phyloP scores from a whole-genome alignment of 352 stramenopile genomes.

The Phytopythium oedochilum region DNA sequence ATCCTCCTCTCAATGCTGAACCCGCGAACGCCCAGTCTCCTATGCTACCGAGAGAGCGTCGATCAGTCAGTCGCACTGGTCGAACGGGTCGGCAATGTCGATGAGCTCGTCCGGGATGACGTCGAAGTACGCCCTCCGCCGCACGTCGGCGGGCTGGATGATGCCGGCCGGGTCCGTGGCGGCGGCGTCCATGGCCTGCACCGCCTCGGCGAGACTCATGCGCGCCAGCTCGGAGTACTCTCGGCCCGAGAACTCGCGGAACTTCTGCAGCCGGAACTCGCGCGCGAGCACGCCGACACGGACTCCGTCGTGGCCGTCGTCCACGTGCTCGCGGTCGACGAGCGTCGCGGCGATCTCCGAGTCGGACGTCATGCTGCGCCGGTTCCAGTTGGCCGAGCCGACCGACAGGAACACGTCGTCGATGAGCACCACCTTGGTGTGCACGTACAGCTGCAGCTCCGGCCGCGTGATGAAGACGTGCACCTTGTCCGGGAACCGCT shows the following conservation, averaged over 20 bases:
- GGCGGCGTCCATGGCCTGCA: conserved; percentile 28
- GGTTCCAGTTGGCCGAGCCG: conserved; percentile 65
- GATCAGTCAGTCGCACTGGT: conserved; percentile 11
- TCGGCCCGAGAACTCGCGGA: conserved; percentile 42
- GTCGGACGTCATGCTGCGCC: conserved; percentile 60
- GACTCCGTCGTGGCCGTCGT: conserved; percentile 20
- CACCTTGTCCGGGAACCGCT: conserved; percentile 43
- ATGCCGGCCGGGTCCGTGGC: conserved; percentile 15
- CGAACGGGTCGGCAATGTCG: conserved; percentile 23
- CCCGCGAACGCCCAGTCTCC: too few relatives aligned
- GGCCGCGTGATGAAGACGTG: conserved; percentile 40
- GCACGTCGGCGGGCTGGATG: conserved; percentile 21
- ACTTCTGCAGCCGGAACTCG: conserved; percentile 53
- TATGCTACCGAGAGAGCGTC: too few relatives aligned
- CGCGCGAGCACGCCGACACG: conserved; percentile 32
- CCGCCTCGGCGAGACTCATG: conserved; percentile 37
- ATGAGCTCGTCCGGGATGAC: conserved; percentile 23
- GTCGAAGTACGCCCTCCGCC: conserved; percentile 27
- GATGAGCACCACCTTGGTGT: conserved; percentile 51
- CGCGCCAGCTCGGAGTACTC: conserved; percentile 28
- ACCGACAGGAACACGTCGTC: conserved; percentile 64
- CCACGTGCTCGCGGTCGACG: conserved; percentile 30
- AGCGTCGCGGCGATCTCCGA: conserved; percentile 52
- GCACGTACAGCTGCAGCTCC: conserved; percentile 35
- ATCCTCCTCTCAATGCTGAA: background rate